These are phyloP conservation scores for Trichoderma asperelloides DNA, from an alignment of 495 filamentous ascomycete genomes.

Conservation along the genomic window DNA sequence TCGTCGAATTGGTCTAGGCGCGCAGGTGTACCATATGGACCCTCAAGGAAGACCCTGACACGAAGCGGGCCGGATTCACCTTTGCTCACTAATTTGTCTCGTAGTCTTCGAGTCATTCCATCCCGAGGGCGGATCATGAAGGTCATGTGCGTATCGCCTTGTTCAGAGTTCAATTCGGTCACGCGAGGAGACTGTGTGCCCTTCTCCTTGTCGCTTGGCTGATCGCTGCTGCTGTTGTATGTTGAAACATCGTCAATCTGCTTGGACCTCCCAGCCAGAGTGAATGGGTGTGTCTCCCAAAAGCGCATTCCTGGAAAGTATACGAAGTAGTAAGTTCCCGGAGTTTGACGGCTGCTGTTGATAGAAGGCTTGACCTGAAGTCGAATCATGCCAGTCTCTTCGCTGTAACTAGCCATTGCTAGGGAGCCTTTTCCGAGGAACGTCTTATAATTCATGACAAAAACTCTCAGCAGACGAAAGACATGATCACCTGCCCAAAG, in stretches of 20 bases:
- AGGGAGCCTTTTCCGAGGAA: background rate
- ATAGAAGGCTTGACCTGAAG: slow-evolving; percentile 1
- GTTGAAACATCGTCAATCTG: background rate
- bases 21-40: background rate
- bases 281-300: slow-evolving; percentile 1
- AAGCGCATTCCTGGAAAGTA: background rate
- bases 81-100: background rate
- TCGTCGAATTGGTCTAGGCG: slow-evolving; percentile 3
- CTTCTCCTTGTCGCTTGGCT: background rate
- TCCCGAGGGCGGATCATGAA: slow-evolving; percentile 1
- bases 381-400: slow-evolving; percentile 1
- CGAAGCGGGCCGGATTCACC: background rate
- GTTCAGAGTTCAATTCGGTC: background rate
- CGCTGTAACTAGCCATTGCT: background rate
- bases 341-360: background rate
- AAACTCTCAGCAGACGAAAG: background rate
- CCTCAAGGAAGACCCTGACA: background rate
- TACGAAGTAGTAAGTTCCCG: background rate
- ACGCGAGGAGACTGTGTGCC: background rate
- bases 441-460: background rate
- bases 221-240: background rate
- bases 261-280: background rate
- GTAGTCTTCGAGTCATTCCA: slow-evolving; percentile 3
- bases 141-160: background rate
- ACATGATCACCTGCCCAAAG: background rate